Evolutionary conservation across 1,139 yeast species (phyloP).

Genomic region (Geotrichum aggregatum): DNA sequence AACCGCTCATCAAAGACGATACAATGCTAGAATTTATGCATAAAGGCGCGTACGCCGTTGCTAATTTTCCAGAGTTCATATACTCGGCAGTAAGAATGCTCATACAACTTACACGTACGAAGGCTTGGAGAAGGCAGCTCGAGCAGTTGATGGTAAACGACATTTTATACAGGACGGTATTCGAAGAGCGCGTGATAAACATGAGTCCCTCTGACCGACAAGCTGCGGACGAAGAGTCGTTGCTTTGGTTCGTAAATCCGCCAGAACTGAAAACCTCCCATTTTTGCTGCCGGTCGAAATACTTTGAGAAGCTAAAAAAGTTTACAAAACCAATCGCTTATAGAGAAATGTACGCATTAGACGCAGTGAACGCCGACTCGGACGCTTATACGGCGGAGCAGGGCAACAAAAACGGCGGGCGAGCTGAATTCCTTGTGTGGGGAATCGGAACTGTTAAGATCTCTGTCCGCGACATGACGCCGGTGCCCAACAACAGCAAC

Average conservation of each 20-base stretch:
- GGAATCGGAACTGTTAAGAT: conserved; percentile 4
- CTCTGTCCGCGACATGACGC: conserved; percentile 4
- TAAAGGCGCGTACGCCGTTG: no score
- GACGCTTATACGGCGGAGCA: not conserved
- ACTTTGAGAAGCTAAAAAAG: conserved; percentile 1
- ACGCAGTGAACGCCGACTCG: not conserved
- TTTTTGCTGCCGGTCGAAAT: conserved; percentile 1
- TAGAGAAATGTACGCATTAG: not conserved
- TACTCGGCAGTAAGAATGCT: no score
- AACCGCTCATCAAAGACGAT: not conserved
- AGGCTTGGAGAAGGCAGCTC: no score
- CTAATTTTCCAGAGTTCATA: no score
- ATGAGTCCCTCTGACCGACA: no score
- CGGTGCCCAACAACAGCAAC: no score
- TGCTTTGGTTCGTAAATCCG: not conserved
- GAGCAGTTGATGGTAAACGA: no score
- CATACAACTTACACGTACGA: no score
- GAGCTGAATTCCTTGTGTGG: not conserved
- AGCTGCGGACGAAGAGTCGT: no score
- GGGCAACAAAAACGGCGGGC: not conserved
- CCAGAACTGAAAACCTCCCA: not conserved
- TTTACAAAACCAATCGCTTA: not conserved
- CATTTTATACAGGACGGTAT: no score
- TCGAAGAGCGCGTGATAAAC: no score
- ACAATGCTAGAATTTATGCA: no score